Base-by-base conservation (phyloP, 768 basidiomycete species). In the Russula foetens region DNA sequence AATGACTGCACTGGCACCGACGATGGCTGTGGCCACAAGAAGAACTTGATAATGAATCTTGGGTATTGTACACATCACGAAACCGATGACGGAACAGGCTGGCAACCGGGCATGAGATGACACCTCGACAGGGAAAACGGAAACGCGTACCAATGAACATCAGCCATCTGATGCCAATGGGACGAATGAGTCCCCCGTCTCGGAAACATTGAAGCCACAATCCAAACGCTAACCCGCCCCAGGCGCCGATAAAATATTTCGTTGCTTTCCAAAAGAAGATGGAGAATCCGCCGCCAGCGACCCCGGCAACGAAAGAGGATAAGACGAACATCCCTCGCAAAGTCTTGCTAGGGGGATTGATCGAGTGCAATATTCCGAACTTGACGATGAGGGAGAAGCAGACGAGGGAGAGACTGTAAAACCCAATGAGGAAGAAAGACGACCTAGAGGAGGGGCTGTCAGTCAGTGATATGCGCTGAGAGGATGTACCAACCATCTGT, bases 191-290 rank as follows among this genome's bases (percentile, higher is more conserved):
- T 31, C 94, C 94, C 7, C 92, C 91, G 64, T 86, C 75, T 59
- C 80, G 81, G 74, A 94, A 88, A 68, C 85, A 90, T 68, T 97
- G 89, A 59, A 98, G 77, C 84, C 88, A 96, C 67, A 93, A 80
- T 28, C 80, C 93, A 59, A 97, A 71, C 15, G 90, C 85, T 66
- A 98, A 90, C 31, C 96, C 96, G 35, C 88, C 90, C 79, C 87
- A 90, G 5, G 84, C 89, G 38, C 87, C 89, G 63, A 84, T 84
- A 55, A 86, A 83, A 72, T 92, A 95, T 66, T 87, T 85, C 14
- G 93, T 84, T 33, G 81, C 87, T 69, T 93, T 89, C 88, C 88
- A 96, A 71, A 95, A 93, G 77, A 98, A 95, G 66, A 96, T 90
- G 57, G 90, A 83, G 59, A 91, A 76, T 23, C 80, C 92, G 39